Evolutionary conservation across 2,329 filamentous ascomycete species (phyloP).

Genomic region (Akanthomyces lecanii): DNA sequence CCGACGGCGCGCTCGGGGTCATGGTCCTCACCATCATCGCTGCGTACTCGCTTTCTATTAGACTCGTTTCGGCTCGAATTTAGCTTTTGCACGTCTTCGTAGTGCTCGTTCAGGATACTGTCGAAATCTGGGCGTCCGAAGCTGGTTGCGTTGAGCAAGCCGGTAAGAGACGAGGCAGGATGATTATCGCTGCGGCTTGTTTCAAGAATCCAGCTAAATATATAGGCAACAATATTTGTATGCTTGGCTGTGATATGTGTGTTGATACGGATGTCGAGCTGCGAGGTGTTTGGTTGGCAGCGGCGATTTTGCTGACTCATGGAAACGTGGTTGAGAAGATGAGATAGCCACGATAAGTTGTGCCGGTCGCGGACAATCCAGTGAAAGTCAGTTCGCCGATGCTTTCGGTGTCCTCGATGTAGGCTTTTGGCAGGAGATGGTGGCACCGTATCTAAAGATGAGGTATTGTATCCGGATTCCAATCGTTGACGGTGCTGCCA

Average conservation of each 20-base stretch:
- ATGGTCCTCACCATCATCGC: neutral
- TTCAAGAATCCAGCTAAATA: slow-evolving; percentile 54
- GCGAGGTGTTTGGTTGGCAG: slow-evolving; percentile 31
- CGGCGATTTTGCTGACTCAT: slow-evolving; percentile 36
- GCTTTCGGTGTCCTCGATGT: slow-evolving; percentile 31
- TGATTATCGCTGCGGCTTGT: slow-evolving; percentile 48
- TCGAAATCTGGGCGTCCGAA: slow-evolving; percentile 53
- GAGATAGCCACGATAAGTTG: slow-evolving; percentile 53
- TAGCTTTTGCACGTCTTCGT: slow-evolving; percentile 45
- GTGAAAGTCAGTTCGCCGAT: slow-evolving; percentile 54
- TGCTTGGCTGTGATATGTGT: slow-evolving; percentile 55
- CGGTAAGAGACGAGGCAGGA: slow-evolving; percentile 50
- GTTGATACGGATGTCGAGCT: slow-evolving; percentile 51
- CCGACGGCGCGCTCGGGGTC: slow-evolving; percentile 32
- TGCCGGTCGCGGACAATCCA: slow-evolving; percentile 57
- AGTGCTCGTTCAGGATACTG: slow-evolving; percentile 49
- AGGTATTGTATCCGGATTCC: neutral
- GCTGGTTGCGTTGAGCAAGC: slow-evolving; percentile 48
- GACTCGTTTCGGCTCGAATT: neutral
- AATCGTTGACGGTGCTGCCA: slow-evolving; percentile 20
- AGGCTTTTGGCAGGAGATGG: slow-evolving; percentile 1
- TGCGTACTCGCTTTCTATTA: neutral
- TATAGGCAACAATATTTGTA: slow-evolving; percentile 48
- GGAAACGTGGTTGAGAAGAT: slow-evolving; percentile 48
- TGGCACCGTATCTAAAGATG: slow-evolving; percentile 15